These are phyloP conservation scores for Psilocybe mexicana DNA, from an alignment of 1,284 basidiomycete species.

Conservation along the genomic window DNA sequence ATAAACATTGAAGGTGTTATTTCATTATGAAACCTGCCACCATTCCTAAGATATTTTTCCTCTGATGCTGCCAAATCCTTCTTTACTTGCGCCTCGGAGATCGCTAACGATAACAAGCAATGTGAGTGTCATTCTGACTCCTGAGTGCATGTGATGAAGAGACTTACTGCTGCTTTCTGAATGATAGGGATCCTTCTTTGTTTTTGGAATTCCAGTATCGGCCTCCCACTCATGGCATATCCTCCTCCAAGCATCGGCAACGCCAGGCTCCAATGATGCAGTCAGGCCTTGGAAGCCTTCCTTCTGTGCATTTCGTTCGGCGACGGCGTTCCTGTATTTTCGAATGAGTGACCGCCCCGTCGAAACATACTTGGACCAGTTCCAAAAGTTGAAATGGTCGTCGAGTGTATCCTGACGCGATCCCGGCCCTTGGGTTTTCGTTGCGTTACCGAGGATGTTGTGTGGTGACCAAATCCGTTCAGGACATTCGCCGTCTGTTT, in stretches of 20 bases:
- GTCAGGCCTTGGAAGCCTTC: constrained; percentile 13
- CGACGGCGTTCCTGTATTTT: constrained; percentile 11
- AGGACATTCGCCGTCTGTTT: constrained; percentile 15
- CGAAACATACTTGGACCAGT: constrained; percentile 16
- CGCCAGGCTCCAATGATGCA: not conserved
- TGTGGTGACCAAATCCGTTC: constrained; percentile 17
- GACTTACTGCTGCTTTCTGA: constrained; percentile 1
- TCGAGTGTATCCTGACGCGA: constrained; percentile 19
- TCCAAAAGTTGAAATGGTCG: constrained; percentile 20
- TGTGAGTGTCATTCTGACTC: too few relatives aligned
- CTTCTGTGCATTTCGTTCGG: constrained; percentile 10
- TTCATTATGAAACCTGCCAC: not conserved
- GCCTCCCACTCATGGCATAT: constrained; percentile 11
- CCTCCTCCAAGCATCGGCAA: constrained; percentile 6
- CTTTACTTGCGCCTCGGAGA: constrained; percentile 6
- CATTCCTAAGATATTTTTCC: too few relatives aligned
- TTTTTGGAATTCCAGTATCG: constrained; percentile 7
- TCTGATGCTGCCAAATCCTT: constrained; percentile 9
- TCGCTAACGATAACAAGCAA: too few relatives aligned
- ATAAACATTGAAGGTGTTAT: not conserved
- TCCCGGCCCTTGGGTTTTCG: constrained; percentile 18
- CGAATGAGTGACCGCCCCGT: constrained; percentile 7
- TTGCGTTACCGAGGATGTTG: constrained; percentile 14
- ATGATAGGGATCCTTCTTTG: constrained; percentile 11
- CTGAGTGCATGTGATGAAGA: too few relatives aligned